Evolutionary conservation across 176 grass and related monocot genomes (phyloP), one percentile per base, ranked within the genome.

Genomic region (Paspalum vaginatum): DNA sequence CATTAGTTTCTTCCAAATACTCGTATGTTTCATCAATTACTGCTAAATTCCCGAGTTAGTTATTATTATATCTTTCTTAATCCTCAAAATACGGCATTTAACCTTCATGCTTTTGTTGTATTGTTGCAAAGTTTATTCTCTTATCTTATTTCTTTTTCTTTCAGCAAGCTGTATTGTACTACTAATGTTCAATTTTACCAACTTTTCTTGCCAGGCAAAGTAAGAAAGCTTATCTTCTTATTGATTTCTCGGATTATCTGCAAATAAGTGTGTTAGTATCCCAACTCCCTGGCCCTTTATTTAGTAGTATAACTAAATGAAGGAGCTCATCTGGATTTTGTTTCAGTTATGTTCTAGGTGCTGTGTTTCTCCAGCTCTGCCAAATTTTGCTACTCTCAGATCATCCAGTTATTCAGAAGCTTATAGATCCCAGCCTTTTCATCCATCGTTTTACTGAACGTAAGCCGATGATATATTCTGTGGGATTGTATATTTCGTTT

Each of bases 391-490:
- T 80, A 61, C 92, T 98, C 8, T 16, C 52, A 40, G 70, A 94
- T 11, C 95, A 98, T 88, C 92, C 92, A 78, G 46, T 94, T 87
- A 70, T 98, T 80, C 92, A 94, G 79, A 94, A 91, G 65, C 83
- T 98, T 46, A 50, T 98, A 22, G 95, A 98, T 85, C 95, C 95
- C 43, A 89, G 95, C 79, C 95, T 98, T 87, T 98, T 98, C 85
- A 98, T 98, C 42, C 92, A 98, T 68, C 85, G 95, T 74, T 98
- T 98, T 83, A 98, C 95, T 13, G 83, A 94, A 64, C 85, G 95
- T 98, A 87, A 94, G 95, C 81, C 64, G 46, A 58, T 63, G 27
- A 63, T 38, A 25, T 58, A 52, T n/a, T 75, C 13, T 75, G 24
- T 50, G 79, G 65, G 18, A 38, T 42, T 18, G 47, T 59, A 72